Conservation (phyloP, 148 eudicot species). For the Rheum nobile region DNA sequence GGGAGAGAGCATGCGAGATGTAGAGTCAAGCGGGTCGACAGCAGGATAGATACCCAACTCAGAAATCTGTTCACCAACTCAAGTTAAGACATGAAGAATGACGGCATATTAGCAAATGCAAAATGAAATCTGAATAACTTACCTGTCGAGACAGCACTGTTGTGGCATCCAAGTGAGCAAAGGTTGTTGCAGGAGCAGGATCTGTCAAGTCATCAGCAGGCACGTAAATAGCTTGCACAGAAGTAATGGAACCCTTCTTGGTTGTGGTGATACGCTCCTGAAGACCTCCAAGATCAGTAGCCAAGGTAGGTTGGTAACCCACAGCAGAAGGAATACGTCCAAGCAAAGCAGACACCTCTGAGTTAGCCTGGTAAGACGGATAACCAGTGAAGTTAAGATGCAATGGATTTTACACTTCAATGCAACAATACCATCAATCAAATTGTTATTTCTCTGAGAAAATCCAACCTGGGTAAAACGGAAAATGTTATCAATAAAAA, state of each 20-base stretch:
- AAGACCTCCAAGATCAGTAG: conserved; percentile 97
- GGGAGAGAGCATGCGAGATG: conserved; percentile 76
- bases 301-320: conserved; percentile 96
- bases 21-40: neutral
- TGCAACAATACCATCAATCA: too few relatives aligned
- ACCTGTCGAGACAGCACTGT: conserved; percentile 96
- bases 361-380: conserved; percentile 56
- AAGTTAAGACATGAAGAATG: neutral
- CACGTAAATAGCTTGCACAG: conserved; percentile 95
- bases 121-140: neutral
- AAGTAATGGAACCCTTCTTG: conserved; percentile 91
- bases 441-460: too few relatives aligned
- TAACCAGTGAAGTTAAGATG: too few relatives aligned
- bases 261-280: conserved; percentile 98
- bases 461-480: conserved; percentile 77
- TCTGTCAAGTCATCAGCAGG: conserved; percentile 90
- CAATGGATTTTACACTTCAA: too few relatives aligned
- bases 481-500: conserved; percentile 96
- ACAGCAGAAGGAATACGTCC: conserved; percentile 99
- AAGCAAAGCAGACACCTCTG: conserved; percentile 99
- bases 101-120: neutral
- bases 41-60: conserved; percentile 80
- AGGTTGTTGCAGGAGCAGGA: conserved; percentile 86
- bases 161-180: conserved; percentile 99
- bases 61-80: conserved; percentile 41